Percentiles rank a stretch among this genome's conserved stretches.
Evolutionary conservation across 1,284 basidiomycete genomes (phyloP).

Genomic region (Apiotrichum gamsii): DNA sequence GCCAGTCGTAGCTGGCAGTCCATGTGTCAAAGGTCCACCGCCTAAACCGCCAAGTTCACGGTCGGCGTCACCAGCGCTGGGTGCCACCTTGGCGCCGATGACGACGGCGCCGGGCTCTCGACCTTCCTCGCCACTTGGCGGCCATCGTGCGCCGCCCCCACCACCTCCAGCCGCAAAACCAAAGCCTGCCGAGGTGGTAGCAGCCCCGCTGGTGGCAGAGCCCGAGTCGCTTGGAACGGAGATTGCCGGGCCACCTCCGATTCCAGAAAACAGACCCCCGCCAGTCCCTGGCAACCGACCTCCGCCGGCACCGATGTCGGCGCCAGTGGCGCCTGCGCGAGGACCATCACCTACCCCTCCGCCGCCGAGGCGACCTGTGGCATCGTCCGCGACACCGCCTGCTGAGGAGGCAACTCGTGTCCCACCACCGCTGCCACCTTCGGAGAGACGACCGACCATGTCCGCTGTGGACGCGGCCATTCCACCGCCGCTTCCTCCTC

Average conservation of each 20-base stretch:
- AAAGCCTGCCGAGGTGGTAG: neutral
- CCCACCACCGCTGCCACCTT: neutral
- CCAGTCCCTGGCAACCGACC: too few species aligned
- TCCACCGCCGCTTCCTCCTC: neutral
- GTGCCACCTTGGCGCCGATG: neutral
- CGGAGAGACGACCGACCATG: too few species aligned
- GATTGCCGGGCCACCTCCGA: slow-evolving; percentile 3
- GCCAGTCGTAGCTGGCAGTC: neutral
- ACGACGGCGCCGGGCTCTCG: too few species aligned
- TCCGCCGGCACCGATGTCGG: too few species aligned
- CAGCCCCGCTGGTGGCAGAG: neutral
- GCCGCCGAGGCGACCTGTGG: neutral
- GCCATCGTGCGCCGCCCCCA: neutral
- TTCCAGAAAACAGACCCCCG: slow-evolving; percentile 3
- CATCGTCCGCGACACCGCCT: too few species aligned
- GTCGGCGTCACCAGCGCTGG: neutral
- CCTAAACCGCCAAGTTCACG: neutral
- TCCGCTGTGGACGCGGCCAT: neutral
- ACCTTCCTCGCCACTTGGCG: neutral
- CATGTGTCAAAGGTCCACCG: neutral
- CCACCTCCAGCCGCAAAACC: slow-evolving; percentile 9
- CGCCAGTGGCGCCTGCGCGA: too few species aligned
- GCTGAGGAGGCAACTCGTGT: too few species aligned
- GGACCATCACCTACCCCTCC: neutral
- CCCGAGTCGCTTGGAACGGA: neutral